Evolutionary conservation across 2,329 filamentous ascomycete species (phyloP).

Genomic region (Colletotrichum theobromicola): DNA sequence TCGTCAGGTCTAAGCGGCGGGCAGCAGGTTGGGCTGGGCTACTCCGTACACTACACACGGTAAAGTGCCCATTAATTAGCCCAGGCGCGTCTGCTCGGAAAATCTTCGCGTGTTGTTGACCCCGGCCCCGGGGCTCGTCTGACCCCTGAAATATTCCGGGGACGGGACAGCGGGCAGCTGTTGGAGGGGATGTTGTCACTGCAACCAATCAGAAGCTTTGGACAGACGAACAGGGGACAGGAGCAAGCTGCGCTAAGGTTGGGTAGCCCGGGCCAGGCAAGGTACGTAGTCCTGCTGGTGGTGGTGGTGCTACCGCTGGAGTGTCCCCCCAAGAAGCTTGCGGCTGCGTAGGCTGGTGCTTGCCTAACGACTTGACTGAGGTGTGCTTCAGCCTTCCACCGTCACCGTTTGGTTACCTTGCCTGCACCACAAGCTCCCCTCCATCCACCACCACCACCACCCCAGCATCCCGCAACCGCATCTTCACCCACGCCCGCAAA

Average conservation of each 20-base stretch:
- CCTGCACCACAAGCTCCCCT: conserved; percentile 20
- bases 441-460: conserved; percentile 2
- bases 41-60: neutral
- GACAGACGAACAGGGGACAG: neutral
- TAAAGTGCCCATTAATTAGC: conserved; percentile 16
- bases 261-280: neutral
- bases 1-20: neutral
- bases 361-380: conserved; percentile 34
- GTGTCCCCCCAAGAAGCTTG: conserved; percentile 9
- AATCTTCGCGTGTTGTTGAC: conserved; percentile 18
- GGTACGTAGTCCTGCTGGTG: neutral
- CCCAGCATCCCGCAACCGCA: neutral
- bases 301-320: neutral
- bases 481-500: neutral
- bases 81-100: conserved; percentile 19
- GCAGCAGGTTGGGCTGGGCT: neutral
- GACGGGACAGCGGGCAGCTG: neutral
- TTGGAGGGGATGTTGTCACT: neutral
- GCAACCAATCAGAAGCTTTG: conserved; percentile 9
- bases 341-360: conserved; percentile 43
- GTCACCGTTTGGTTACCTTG: conserved; percentile 17
- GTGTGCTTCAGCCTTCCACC: conserved; percentile 12
- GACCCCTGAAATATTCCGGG: conserved; percentile 18
- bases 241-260: neutral
- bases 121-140: neutral